Percentiles rank a stretch among this genome's conserved stretches.
phyloP scores from a whole-genome alignment of 139 green algal genomes.

The Chlorella vulgaris region DNA sequence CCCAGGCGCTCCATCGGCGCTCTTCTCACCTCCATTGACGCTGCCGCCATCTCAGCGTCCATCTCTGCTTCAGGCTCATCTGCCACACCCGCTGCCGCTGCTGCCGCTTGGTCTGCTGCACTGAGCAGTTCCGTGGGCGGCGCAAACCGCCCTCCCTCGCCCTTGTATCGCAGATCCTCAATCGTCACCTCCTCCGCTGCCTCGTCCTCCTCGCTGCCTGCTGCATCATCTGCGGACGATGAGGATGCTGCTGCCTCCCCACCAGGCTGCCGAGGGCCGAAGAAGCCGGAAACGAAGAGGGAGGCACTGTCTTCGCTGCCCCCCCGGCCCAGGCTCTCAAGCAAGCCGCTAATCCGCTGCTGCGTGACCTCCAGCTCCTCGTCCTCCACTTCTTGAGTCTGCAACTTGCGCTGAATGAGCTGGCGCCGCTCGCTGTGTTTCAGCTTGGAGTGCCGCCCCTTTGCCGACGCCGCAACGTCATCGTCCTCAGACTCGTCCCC shows the following conservation, averaged over 20 bases:
- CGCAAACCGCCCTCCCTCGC: background rate
- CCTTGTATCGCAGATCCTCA: background rate
- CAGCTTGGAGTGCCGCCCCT: slow-evolving; percentile 17
- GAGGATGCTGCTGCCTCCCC: background rate
- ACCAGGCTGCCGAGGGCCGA: slow-evolving; percentile 2
- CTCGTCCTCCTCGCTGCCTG: background rate
- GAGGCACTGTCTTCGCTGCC: background rate
- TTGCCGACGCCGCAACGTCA: background rate
- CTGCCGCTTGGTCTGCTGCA: background rate
- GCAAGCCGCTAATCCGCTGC: background rate
- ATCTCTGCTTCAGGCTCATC: background rate
- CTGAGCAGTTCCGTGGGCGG: background rate
- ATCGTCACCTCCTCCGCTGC: no score
- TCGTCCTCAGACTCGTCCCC: slow-evolving; percentile 7
- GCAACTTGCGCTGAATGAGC: slow-evolving; percentile 9
- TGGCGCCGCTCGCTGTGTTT: background rate
- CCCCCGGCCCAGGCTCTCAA: background rate
- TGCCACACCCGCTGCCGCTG: background rate
- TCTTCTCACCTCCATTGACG: background rate
- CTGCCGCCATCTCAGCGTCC: background rate
- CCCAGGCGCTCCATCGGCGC: background rate
- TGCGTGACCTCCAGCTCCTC: background rate
- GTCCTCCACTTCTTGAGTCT: background rate
- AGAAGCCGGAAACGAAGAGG: slow-evolving; percentile 32
- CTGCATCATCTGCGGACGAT: background rate